A percentile compares a stretch with the other conserved stretches of the same genome.
Evolutionary conservation across 2,329 filamentous ascomycete genomes (phyloP).

Genomic region (Microthyrium microscopicum): DNA sequence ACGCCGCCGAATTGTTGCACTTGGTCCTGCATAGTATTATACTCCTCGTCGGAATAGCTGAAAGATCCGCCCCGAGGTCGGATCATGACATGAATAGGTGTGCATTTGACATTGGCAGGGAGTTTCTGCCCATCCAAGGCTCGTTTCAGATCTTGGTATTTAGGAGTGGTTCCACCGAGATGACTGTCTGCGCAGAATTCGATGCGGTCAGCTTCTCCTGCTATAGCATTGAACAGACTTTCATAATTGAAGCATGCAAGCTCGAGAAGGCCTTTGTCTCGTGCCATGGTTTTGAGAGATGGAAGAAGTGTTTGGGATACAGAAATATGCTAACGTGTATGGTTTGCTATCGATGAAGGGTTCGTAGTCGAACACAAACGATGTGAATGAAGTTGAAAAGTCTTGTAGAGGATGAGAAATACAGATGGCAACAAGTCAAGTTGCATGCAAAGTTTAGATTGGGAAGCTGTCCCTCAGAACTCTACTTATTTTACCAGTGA

Average conservation of each 20-base stretch:
- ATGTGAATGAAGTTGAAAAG: no score
- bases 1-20: background rate
- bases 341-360: no score
- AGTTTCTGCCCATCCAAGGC: constrained; percentile 9
- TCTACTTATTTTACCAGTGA: no score
- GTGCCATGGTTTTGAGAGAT: no score
- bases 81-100: constrained; percentile 37
- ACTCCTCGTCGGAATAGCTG: constrained; percentile 25
- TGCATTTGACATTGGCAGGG: constrained; percentile 9
- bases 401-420: no score
- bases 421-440: no score
- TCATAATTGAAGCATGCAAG: constrained; percentile 1
- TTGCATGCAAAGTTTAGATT: no score
- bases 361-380: no score
- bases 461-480: no score
- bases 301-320: no score
- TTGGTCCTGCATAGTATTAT: constrained; percentile 9
- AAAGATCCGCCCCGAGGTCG: constrained; percentile 32
- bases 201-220: constrained; percentile 3
- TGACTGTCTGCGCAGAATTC: background rate
- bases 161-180: constrained; percentile 3
- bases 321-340: no score
- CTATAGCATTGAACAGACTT: background rate
- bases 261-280: no score
- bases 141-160: background rate